Evolutionary conservation across 495 filamentous ascomycete genomes (phyloP), one percentile per base, ranked within the genome.

Genomic region (Cetradonia linearis): DNA sequence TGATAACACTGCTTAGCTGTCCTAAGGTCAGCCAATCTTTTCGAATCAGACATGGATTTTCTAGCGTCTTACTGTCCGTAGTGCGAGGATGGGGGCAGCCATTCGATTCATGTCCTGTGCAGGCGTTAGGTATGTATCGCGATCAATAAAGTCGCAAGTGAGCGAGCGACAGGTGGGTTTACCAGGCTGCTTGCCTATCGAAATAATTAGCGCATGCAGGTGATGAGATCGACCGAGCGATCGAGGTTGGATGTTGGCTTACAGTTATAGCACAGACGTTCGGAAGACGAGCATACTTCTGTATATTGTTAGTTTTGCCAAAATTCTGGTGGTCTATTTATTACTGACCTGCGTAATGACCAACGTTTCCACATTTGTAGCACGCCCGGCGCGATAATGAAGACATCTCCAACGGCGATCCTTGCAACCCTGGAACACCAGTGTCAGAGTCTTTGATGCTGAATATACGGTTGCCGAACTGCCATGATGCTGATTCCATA

Each of bases 211-310:
- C 67, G 20, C 20, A 50, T 36, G 33, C 65, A 23, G 40, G 27
- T 56, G 53, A 58, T 48, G 42, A 46, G 42, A 46, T 46, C 25
- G 20, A 46, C 25, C 42, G 42, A 46, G 42, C 42, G 14, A 59
- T 46, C 47, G 23, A 65, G 42, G 48, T 40, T 46, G 56, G 31
- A 67, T 46, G 42, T 59, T 52, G 59, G 75, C 86, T 71, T 77
- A 91, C 93, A 99, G 79, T 99, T 99, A 77, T 99, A 99, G 85
- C 93, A 99, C 70, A 97, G 86, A 70, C 93, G 86, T 78, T 97
- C 91, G 50, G 91, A 85, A 46, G 91, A 95, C 58, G 91, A 88
- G 84, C 93, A 99, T 64, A 92, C 89, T 81, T 99, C 93, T 84
- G 68, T 18, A 37, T 40, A 55, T 65, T 55, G 58, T 72, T 42